Evolutionary conservation across 495 filamentous ascomycete species (phyloP).

Genomic region (Filosporella fistucella): DNA sequence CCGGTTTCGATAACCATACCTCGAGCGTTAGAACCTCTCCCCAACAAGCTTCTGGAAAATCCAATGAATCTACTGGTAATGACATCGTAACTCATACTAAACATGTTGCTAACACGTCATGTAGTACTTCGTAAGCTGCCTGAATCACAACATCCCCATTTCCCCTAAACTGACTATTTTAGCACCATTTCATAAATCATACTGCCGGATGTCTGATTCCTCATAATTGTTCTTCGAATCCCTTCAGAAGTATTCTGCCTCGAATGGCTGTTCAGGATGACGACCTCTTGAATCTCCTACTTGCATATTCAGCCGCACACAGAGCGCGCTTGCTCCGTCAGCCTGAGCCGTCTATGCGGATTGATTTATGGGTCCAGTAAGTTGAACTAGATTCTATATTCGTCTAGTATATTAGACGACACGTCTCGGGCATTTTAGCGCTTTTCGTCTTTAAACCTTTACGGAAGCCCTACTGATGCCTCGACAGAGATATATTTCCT

Average conservation of each 20-base stretch:
- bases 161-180: constrained; percentile 8
- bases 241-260: constrained; percentile 67
- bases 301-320: constrained; percentile 81
- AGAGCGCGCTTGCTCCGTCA: constrained; percentile 72
- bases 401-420: too few species aligned
- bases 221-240: constrained; percentile 71
- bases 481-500: constrained; percentile 77
- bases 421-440: too few species aligned
- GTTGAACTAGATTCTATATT: too few species aligned
- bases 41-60: constrained; percentile 51
- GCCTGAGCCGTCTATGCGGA: constrained; percentile 70
- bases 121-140: constrained; percentile 36
- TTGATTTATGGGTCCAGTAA: constrained; percentile 73
- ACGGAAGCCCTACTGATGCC: too few species aligned
- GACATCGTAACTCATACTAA: constrained; percentile 35
- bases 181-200: constrained; percentile 77
- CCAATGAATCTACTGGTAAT: constrained; percentile 67
- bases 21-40: constrained; percentile 57
- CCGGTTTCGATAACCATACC: constrained; percentile 57
- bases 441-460: too few species aligned
- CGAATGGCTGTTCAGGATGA: constrained; percentile 64
- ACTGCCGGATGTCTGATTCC: constrained; percentile 69
- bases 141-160: neutral
- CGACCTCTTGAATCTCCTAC: constrained; percentile 71
- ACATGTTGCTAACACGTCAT: constrained; percentile 2